A percentile compares a stretch with the other conserved stretches of the same genome.
Conservation (phyloP, 768 basidiomycete species). For the Lactarius psammicola region DNA sequence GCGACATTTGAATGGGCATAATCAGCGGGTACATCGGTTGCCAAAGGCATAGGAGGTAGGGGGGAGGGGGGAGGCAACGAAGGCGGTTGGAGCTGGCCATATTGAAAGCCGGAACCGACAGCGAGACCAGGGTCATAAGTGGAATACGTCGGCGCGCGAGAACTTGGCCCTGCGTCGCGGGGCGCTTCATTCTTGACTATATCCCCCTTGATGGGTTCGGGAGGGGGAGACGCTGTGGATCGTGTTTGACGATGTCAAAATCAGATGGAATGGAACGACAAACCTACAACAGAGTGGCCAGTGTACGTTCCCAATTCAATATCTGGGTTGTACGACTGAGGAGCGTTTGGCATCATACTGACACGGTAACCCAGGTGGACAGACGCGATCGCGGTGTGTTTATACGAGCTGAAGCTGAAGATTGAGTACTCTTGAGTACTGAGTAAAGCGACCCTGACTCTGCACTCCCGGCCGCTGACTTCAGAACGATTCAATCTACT, state of each 20-base stretch:
- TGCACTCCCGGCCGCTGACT: no score
- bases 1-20: not conserved
- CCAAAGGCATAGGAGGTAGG: not conserved
- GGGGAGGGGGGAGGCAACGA: not conserved
- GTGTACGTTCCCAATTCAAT: conserved; percentile 12
- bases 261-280: not conserved
- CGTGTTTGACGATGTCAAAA: not conserved
- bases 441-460: no score
- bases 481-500: no score
- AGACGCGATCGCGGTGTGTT: not conserved
- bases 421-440: no score
- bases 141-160: conserved; percentile 18
- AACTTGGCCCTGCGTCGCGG: not conserved
- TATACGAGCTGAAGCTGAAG: not conserved
- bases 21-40: not conserved
- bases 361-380: not conserved
- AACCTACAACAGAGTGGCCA: not conserved
- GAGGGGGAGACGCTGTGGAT: not conserved
- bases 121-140: not conserved
- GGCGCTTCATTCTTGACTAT: not conserved
- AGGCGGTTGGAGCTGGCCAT: not conserved
- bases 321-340: conserved; percentile 18
- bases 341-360: not conserved
- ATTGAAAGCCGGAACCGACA: not conserved
- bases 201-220: not conserved